These are phyloP conservation scores for Coemansia sp. DNA, from an alignment of 192 early-diverging fungal genomes.

Conservation along the genomic window DNA sequence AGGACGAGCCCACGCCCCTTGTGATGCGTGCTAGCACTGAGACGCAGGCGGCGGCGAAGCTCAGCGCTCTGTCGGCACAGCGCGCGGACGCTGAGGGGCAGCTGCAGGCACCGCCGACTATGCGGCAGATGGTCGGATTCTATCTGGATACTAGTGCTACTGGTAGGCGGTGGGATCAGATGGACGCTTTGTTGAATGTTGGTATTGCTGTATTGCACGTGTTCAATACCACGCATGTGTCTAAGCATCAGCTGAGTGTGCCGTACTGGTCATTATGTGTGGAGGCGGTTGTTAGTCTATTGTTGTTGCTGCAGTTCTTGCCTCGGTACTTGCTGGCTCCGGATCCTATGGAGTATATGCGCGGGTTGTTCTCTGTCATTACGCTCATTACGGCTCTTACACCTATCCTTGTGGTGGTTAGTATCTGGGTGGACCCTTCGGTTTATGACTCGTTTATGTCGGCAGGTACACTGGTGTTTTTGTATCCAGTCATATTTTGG, in stretches of 20 bases:
- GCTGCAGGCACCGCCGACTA: conserved; percentile 47
- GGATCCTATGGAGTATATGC: conserved; percentile 54
- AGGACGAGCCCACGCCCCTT: conserved; percentile 18
- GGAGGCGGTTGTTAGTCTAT: conserved; percentile 54
- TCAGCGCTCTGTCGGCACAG: conserved; percentile 44
- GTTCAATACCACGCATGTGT: conserved; percentile 58
- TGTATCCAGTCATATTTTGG: conserved; percentile 71
- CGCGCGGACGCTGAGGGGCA: conserved; percentile 30
- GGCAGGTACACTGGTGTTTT: conserved; percentile 56
- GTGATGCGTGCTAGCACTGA: conserved; percentile 29
- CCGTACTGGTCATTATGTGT: conserved; percentile 49
- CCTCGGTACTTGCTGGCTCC: conserved; percentile 65
- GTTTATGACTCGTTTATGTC: conserved; percentile 63
- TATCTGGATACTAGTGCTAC: conserved; percentile 56
- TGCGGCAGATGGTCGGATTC: conserved; percentile 55
- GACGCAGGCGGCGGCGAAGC: conserved; percentile 24
- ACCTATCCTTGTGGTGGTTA: conserved; percentile 54
- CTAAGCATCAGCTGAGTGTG: conserved; percentile 37
- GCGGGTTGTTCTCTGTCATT: conserved; percentile 59
- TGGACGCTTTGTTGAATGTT: conserved; percentile 59
- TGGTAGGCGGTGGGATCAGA: conserved; percentile 63
- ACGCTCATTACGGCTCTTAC: conserved; percentile 63
- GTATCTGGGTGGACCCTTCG: conserved; percentile 41
- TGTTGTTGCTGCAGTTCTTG: conserved; percentile 62
- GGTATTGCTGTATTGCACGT: conserved; percentile 59